Evolutionary conservation across 2,329 filamentous ascomycete species (phyloP).

Genomic region (Basipetospora chlamydospora): DNA sequence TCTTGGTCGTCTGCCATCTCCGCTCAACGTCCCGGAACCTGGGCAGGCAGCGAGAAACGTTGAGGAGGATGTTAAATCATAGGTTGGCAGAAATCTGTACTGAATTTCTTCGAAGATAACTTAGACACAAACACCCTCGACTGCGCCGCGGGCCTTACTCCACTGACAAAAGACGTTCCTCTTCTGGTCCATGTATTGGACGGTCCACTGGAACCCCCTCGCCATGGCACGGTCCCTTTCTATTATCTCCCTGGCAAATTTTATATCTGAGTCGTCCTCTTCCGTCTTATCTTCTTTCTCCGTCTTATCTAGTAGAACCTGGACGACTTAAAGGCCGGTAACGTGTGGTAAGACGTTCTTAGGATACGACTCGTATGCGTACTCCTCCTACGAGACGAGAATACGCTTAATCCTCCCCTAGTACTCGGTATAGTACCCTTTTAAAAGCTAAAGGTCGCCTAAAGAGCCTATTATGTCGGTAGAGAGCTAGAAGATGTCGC

Average conservation of each 20-base stretch:
- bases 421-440: conserved; percentile 1
- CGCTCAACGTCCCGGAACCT: too few species aligned
- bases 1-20: too few species aligned
- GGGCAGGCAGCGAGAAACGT: too few species aligned
- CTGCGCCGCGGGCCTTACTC: conserved; percentile 1
- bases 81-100: too few species aligned
- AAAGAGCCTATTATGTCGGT: background rate
- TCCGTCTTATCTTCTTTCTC: background rate
- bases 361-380: background rate
- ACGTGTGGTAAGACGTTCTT: background rate
- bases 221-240: background rate
- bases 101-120: background rate
- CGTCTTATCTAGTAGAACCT: background rate
- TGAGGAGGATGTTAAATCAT: too few species aligned
- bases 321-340: background rate
- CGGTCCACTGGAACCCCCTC: conserved; percentile 1
- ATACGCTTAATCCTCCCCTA: conserved; percentile 1
- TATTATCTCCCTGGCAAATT: background rate
- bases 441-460: background rate
- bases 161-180: conserved; percentile 3
- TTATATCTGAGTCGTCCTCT: background rate
- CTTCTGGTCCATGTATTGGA: conserved; percentile 4
- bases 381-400: conserved; percentile 4
- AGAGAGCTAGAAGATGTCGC: conserved; percentile 3
- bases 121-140: conserved; percentile 2